Conservation (phyloP, 2,329 filamentous ascomycete genomes). For the Calycina herbarum region DNA sequence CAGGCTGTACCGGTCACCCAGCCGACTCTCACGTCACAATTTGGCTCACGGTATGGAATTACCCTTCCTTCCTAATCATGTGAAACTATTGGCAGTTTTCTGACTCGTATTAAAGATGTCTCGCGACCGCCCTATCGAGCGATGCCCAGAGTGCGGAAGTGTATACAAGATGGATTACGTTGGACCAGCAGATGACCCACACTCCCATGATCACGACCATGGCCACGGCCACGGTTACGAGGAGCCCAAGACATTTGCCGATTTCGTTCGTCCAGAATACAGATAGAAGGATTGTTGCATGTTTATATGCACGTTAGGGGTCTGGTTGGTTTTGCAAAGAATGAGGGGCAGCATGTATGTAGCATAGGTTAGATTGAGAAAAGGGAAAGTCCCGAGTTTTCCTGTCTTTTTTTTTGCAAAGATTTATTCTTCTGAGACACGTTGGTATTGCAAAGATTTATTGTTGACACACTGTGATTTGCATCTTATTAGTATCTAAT, state of each 20-base stretch:
- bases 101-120: constrained; percentile 58
- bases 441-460: background rate
- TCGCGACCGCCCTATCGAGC: constrained; percentile 86
- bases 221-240: constrained; percentile 60
- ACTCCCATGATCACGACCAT: constrained; percentile 55
- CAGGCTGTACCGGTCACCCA: constrained; percentile 91
- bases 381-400: constrained; percentile 5
- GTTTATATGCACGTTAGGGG: constrained; percentile 1
- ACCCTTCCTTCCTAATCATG: constrained; percentile 25
- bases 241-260: constrained; percentile 95
- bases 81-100: background rate
- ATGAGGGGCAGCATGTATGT: constrained; percentile 8
- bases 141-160: constrained; percentile 94
- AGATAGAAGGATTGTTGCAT: constrained; percentile 53
- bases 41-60: constrained; percentile 78
- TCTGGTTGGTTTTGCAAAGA: constrained; percentile 1
- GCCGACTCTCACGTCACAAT: constrained; percentile 87
- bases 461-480: constrained; percentile 13
- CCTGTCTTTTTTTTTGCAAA: constrained; percentile 1
- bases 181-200: constrained; percentile 68
- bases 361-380: constrained; percentile 16
- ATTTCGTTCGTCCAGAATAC: constrained; percentile 95
- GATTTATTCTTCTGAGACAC: background rate
- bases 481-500: constrained; percentile 20
- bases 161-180: constrained; percentile 98